Conservation (phyloP, 192 early-diverging fungal species). For the Coemansia biformis region DNA sequence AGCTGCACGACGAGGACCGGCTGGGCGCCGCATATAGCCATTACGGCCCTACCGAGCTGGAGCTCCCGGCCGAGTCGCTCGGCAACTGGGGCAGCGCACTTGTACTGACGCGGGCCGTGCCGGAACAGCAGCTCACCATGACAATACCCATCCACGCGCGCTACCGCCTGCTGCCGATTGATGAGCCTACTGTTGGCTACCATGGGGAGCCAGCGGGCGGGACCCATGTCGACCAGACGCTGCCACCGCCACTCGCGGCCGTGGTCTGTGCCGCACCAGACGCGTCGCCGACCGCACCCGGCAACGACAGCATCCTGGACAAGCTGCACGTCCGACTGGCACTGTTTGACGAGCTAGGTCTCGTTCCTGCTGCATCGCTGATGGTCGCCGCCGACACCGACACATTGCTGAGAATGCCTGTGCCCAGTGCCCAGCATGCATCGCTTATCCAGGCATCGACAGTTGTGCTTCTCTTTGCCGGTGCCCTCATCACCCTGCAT, state of each 20-base stretch:
- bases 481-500: conserved; percentile 7
- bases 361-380: conserved; percentile 14
- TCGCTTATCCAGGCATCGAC: conserved; percentile 22
- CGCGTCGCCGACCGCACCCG: background rate
- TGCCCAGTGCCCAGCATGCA: conserved; percentile 13
- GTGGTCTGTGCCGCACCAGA: conserved; percentile 17
- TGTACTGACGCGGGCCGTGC: conserved; percentile 11
- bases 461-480: conserved; percentile 19
- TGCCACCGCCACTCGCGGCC: conserved; percentile 30
- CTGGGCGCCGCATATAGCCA: conserved; percentile 12
- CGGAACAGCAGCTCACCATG: background rate
- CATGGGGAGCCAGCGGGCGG: conserved; percentile 26
- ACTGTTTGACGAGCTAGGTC: conserved; percentile 38
- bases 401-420: conserved; percentile 34
- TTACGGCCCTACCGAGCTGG: conserved; percentile 36
- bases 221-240: conserved; percentile 28
- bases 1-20: conserved; percentile 5
- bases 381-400: conserved; percentile 27
- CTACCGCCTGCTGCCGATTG: conserved; percentile 31
- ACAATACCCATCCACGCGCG: conserved; percentile 39
- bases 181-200: conserved; percentile 20
- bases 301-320: conserved; percentile 3
- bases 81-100: conserved; percentile 40
- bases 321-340: conserved; percentile 16
- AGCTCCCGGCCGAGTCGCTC: conserved; percentile 37